Evolutionary conservation across 75 land plant species (phyloP), one percentile per base, ranked within the genome.

Genomic region (Larix kaempferi): DNA sequence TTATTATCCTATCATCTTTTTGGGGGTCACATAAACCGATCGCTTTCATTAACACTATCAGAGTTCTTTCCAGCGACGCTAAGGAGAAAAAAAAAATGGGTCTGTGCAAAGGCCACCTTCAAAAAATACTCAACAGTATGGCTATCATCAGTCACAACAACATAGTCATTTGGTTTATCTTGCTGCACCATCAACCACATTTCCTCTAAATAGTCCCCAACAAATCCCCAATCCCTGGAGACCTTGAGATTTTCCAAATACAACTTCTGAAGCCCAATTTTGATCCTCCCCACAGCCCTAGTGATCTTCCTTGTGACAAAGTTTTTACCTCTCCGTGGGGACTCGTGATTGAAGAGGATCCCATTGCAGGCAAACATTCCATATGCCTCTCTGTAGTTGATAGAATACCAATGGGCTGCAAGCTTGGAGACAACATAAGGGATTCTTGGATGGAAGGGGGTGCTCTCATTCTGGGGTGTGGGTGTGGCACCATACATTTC

Each of bases 171-270:
- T 0, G 98, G 90, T 80, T 87, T 77, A 8, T 95, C 98, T 81
- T 94, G 97, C 92, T 95, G 97, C 77, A 95, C 78, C 98, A 95
- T 95, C 81, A 95, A 73, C 98, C 98, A 95, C 98, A 95, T 95
- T 15, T 94, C 98, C 83, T 93, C 94, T 49, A 95, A 94, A 71
- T 95, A 95, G 64, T 95, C 98, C 12, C 98, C 98, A 14, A 96
- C 96, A 71, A 95, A 95, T 2, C 98, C 98, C 98, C 98, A 95
- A 58, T 93, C 98, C 64, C 98, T 78, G 10, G 96, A 85, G 5
- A 96, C 97, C 76, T 90, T 86, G 71, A 95, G 78, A 72, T 95
- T 95, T 26, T 96, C 98, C 73, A 95, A 77, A 74, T 87, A 95
- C 56, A 95, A 84, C 86, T 90, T 89, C 89, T 95, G 98, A n/a